Evolutionary conservation across 208 protist genomes (phyloP).

Genomic region (Blechomonas ayalai): DNA sequence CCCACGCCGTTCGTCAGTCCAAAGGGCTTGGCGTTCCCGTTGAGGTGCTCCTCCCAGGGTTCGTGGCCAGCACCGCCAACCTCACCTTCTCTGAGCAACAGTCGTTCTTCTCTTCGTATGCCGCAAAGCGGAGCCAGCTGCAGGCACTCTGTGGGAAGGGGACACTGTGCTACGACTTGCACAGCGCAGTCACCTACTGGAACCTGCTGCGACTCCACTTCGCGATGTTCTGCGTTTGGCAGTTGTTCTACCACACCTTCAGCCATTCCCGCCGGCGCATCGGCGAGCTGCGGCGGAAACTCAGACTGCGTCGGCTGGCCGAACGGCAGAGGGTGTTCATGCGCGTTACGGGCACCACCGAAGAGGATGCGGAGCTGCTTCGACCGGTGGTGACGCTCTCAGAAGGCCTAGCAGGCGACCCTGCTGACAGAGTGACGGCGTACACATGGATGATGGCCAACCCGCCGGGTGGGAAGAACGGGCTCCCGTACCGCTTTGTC

Average conservation of each 20-base stretch:
- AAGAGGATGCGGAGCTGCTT: slow-evolving; percentile 24
- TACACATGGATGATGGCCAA: slow-evolving; percentile 71
- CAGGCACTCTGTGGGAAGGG: slow-evolving; percentile 32
- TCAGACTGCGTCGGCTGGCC: slow-evolving; percentile 14
- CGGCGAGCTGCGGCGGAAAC: slow-evolving; percentile 15
- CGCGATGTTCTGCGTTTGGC: slow-evolving; percentile 59
- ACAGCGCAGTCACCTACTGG: slow-evolving; percentile 27
- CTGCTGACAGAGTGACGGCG: slow-evolving; percentile 38
- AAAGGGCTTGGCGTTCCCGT: slow-evolving; percentile 12
- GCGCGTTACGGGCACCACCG: slow-evolving; percentile 22
- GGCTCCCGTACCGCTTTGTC: slow-evolving; percentile 42
- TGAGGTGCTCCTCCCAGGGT: slow-evolving; percentile 11
- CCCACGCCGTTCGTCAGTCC: slow-evolving; percentile 9
- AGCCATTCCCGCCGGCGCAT: slow-evolving; percentile 26
- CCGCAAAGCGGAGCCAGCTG: slow-evolving; percentile 14
- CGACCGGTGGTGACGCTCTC: slow-evolving; percentile 13
- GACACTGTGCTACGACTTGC: slow-evolving; percentile 46
- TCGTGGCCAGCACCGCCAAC: slow-evolving; percentile 4
- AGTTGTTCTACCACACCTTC: slow-evolving; percentile 52
- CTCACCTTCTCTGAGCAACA: slow-evolving; percentile 12
- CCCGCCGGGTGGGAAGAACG: slow-evolving; percentile 40
- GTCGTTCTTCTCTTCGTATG: slow-evolving; percentile 17
- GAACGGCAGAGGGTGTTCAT: slow-evolving; percentile 23
- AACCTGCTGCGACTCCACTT: slow-evolving; percentile 44
- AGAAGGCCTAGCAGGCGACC: slow-evolving; percentile 24